These are phyloP conservation scores for Aspergillus sp. DNA, from an alignment of 2,329 filamentous ascomycete species.

Conservation along the genomic window DNA sequence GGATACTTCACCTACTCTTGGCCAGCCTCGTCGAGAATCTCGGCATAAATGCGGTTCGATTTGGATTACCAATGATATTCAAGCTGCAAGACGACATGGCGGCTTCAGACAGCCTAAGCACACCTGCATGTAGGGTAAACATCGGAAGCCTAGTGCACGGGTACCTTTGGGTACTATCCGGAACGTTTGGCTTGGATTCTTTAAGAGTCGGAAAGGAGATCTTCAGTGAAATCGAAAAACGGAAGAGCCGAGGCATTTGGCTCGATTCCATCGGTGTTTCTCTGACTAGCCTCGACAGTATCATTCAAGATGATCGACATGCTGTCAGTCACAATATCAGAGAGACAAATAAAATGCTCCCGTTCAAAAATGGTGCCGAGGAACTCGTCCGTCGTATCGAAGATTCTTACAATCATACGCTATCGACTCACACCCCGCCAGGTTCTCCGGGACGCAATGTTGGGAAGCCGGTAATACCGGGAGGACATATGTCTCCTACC, in stretches of 20 bases:
- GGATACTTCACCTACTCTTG: conserved; percentile 75
- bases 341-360: conserved; percentile 56
- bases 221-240: conserved; percentile 71
- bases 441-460: conserved; percentile 67
- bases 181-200: conserved; percentile 74
- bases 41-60: conserved; percentile 77
- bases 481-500: conserved; percentile 44
- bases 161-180: conserved; percentile 78
- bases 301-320: conserved; percentile 50
- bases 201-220: conserved; percentile 69
- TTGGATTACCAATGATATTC: conserved; percentile 84
- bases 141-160: conserved; percentile 83
- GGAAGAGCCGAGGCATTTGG: conserved; percentile 76
- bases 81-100: conserved; percentile 79
- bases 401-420: conserved; percentile 64
- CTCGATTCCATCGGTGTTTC: conserved; percentile 72
- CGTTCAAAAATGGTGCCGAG: conserved; percentile 68
- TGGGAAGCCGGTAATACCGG: conserved; percentile 59
- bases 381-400: conserved; percentile 74
- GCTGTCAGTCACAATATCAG: conserved; percentile 38
- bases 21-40: conserved; percentile 71
- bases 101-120: conserved; percentile 26
- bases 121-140: conserved; percentile 69
- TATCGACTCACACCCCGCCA: conserved; percentile 64
- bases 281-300: conserved; percentile 61